Conservation (phyloP, 139 green algal species). For the Edaphochlamys debaryana region DNA sequence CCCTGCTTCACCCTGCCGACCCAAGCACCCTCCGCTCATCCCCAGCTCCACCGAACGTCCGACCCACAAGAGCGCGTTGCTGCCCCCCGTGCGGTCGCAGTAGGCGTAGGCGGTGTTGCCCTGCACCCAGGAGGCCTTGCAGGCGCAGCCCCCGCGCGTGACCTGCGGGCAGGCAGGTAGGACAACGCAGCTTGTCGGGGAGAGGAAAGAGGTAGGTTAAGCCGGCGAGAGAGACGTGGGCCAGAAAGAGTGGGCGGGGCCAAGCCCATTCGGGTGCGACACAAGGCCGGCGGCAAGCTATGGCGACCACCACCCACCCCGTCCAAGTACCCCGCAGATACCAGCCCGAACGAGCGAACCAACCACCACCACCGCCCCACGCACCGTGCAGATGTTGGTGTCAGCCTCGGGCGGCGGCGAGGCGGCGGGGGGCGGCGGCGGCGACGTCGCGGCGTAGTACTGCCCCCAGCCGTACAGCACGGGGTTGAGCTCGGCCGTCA, state of each 20-base stretch:
- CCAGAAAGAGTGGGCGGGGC: not conserved
- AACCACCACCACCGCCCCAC: not conserved
- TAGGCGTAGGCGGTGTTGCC: not conserved
- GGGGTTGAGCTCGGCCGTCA: constrained; percentile 1
- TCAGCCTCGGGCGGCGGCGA: not conserved
- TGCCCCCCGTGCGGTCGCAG: not conserved
- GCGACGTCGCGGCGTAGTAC: not conserved
- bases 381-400: not conserved
- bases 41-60: too few relatives aligned
- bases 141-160: not conserved
- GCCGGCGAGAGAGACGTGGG: not conserved
- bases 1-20: too few relatives aligned
- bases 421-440: not conserved
- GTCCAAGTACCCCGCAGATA: too few relatives aligned
- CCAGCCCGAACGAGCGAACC: too few relatives aligned
- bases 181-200: too few relatives aligned
- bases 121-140: not conserved
- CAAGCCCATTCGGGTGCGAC: not conserved
- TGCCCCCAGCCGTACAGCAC: constrained; percentile 9
- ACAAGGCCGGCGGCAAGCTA: not conserved
- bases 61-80: not conserved
- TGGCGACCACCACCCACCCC: not conserved
- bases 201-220: too few relatives aligned
- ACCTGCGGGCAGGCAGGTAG: not conserved
- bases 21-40: too few relatives aligned